Evolutionary conservation across 2,329 filamentous ascomycete species (phyloP), one percentile per base, ranked within the genome.

Genomic region (Trichoderma pleuroti): DNA sequence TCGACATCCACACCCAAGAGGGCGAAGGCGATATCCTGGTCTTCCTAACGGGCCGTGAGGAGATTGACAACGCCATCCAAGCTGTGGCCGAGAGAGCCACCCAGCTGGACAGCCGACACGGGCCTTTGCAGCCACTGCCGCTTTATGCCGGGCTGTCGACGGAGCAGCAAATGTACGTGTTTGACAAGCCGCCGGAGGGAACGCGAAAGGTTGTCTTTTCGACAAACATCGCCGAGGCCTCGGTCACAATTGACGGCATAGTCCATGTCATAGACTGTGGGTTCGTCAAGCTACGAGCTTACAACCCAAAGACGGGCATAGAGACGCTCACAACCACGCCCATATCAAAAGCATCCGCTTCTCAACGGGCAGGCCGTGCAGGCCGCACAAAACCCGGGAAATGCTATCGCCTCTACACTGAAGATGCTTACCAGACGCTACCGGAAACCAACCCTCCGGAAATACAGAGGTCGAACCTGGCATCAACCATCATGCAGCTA

Each of bases 181-280:
- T 98, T 78, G 93, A 97, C 76, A 90, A 92, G 68, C 84, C 94
- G 2, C 90, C 93, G 0, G 90, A 93, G 72, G 91, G 94, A 71
- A 94, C 91, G 1, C 88, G 96, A 54, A 98, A 98, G 78, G 92
- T 98, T 49, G 92, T 99, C 42, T 91, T 98, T 74, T 92, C 93
- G 5, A 98, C 96, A 71, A 98, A 98, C 78, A 98, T 98, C 74
- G 94, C 96, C 14, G 96, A 99, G 83, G 95, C 96, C 5, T 97
- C 93, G 2, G 92, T 99, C 56, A 98, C 96, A 18, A 97, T 98
- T 70, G 91, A 96, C 67, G 94, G 93, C 3, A 94, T 98, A 72
- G 90, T 94, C 68, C 97, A 93, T 77, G 95, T 99, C 7, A 84
- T 98, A 63, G 96, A 99, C 80, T 91, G 89, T 67, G 96, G 96